Conservation (phyloP, 495 filamentous ascomycete species). For the Choiromyces venosus region DNA sequence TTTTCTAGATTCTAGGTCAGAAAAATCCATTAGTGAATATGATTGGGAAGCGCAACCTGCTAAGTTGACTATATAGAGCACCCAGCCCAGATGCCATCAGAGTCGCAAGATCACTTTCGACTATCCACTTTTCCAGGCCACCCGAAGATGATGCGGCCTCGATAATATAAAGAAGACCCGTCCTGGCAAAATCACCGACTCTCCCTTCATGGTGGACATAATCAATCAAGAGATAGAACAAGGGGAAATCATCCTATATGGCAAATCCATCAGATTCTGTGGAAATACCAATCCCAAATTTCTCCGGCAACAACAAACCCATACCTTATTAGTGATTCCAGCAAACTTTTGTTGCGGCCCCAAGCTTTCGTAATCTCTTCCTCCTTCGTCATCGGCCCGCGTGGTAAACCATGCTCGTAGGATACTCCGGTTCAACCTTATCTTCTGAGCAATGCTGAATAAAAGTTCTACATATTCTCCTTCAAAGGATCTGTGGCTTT, state of each 20-base stretch:
- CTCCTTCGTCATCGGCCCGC: conserved; percentile 44
- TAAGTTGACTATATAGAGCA: conserved; percentile 92
- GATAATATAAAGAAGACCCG: conserved; percentile 89
- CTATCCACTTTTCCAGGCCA: conserved; percentile 85
- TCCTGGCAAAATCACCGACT: conserved; percentile 94
- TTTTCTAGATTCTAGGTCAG: conserved; percentile 50
- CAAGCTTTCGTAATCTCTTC: conserved; percentile 47
- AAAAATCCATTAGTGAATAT: conserved; percentile 26
- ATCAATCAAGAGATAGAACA: conserved; percentile 92
- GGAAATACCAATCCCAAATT: neutral
- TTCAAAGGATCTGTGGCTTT: conserved; percentile 65
- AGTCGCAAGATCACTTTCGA: conserved; percentile 92
- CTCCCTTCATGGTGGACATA: conserved; percentile 92
- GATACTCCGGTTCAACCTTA: conserved; percentile 77
- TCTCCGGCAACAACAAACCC: neutral
- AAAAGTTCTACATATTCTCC: conserved; percentile 80
- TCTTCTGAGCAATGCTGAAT: conserved; percentile 92
- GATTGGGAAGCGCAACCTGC: conserved; percentile 53
- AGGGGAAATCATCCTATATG: conserved; percentile 69
- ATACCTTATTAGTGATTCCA: conserved; percentile 68
- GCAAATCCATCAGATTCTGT: conserved; percentile 13
- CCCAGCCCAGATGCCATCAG: conserved; percentile 95
- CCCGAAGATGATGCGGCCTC: conserved; percentile 81
- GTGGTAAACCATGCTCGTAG: conserved; percentile 81
- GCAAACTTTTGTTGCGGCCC: conserved; percentile 63